phyloP scores from a whole-genome alignment of 2,329 filamentous ascomycete genomes.

The Scytalidium lignicola region DNA sequence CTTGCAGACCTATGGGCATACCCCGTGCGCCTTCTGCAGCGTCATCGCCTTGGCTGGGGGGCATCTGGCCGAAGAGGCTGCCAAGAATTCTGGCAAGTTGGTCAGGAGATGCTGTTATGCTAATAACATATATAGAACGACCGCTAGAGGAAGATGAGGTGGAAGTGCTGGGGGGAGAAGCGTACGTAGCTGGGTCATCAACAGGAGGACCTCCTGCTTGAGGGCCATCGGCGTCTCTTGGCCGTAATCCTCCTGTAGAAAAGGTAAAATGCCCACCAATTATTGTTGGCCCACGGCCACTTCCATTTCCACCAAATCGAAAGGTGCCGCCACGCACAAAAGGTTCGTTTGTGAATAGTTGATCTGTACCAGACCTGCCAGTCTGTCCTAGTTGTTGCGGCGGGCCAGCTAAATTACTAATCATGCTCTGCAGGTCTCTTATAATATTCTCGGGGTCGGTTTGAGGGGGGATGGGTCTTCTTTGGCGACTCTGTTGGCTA shows the following conservation, averaged over 20 bases:
- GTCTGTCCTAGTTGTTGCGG: constrained; percentile 8
- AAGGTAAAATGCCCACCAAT: constrained; percentile 24
- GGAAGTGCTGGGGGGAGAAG: constrained; percentile 13
- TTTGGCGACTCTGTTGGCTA: neutral
- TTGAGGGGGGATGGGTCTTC: constrained; percentile 1
- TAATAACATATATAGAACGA: constrained; percentile 13
- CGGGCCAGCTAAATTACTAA: constrained; percentile 38
- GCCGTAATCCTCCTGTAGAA: constrained; percentile 33
- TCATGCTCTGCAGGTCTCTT: constrained; percentile 37
- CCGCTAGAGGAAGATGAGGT: constrained; percentile 13
- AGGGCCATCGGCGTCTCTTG: constrained; percentile 45
- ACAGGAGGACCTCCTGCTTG: constrained; percentile 41
- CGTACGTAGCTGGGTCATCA: constrained; percentile 43
- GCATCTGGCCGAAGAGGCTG: constrained; percentile 21
- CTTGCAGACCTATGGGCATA: constrained; percentile 39
- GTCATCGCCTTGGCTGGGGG: constrained; percentile 12
- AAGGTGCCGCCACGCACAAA: constrained; percentile 7
- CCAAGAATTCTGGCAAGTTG: constrained; percentile 21
- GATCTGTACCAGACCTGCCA: constrained; percentile 26
- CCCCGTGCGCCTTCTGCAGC: constrained; percentile 20
- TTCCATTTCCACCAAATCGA: constrained; percentile 13
- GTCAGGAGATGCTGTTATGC: constrained; percentile 22
- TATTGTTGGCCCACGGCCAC: constrained; percentile 13
- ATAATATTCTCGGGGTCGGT: constrained; percentile 22
- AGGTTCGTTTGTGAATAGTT: constrained; percentile 16